Percentiles rank a stretch among this genome's conserved stretches.
phyloP scores from a whole-genome alignment of 306 rosid species.

The Phaseolus lunatus region DNA sequence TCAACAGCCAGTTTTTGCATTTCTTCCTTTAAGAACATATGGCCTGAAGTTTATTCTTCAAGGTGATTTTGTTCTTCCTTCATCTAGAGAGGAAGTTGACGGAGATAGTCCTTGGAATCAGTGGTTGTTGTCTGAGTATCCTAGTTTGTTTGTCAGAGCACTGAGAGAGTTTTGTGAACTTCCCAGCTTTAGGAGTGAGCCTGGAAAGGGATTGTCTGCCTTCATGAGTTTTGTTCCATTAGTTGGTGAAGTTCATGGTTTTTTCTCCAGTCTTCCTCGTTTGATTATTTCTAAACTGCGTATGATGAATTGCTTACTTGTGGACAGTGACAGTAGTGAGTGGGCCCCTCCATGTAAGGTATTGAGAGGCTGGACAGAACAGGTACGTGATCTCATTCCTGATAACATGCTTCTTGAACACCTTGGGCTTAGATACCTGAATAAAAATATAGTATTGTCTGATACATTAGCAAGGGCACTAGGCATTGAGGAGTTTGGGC shows the following conservation, averaged over 20 bases:
- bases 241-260: conserved; percentile 94
- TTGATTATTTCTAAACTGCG: conserved; percentile 77
- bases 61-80: conserved; percentile 98
- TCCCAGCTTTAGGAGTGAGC: conserved; percentile 74
- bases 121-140: conserved; percentile 91
- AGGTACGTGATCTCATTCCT: conserved; percentile 72
- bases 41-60: conserved; percentile 93
- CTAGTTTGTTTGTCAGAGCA: conserved; percentile 82
- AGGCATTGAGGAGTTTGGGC: conserved; percentile 89
- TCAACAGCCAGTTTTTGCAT: conserved; percentile 93
- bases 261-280: conserved; percentile 89
- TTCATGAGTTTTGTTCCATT: conserved; percentile 93
- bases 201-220: conserved; percentile 88
- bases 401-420: conserved; percentile 66
- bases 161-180: conserved; percentile 77
- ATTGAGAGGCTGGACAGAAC: conserved; percentile 89
- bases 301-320: conserved; percentile 76
- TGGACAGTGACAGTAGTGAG: conserved; percentile 67
- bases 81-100: conserved; percentile 98
- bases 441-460: conserved; percentile 65
- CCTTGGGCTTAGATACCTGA: conserved; percentile 87
- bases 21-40: conserved; percentile 90
- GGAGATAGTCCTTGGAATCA: conserved; percentile 98
- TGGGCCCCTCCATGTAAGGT: conserved; percentile 94
- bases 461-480: conserved; percentile 75